phyloP scores from a whole-genome alignment of 306 rosid species.

The Carpinus viminea region DNA sequence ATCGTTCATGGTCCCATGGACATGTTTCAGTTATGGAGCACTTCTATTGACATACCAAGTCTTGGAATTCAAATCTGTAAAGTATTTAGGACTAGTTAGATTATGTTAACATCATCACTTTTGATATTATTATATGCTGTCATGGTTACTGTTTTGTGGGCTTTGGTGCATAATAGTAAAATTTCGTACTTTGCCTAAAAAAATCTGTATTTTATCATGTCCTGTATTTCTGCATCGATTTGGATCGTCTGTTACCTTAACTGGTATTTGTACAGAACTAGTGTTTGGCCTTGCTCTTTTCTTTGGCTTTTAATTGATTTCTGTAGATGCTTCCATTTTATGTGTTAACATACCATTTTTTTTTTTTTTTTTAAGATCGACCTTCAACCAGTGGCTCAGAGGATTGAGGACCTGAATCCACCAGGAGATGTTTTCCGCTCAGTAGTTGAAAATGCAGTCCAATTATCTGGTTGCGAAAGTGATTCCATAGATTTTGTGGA shows the following conservation, averaged over 20 bases:
- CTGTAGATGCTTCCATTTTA: background rate
- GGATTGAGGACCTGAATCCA: slow-evolving; percentile 51
- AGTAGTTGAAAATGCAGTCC: slow-evolving; percentile 68
- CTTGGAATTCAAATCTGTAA: background rate
- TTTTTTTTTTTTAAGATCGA: slow-evolving; percentile 42
- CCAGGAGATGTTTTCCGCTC: slow-evolving; percentile 66
- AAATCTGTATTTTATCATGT: background rate
- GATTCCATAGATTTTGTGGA: slow-evolving; percentile 53
- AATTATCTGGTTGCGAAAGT: slow-evolving; percentile 48
- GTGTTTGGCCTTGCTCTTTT: background rate
- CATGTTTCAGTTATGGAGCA: background rate
- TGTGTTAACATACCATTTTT: background rate
- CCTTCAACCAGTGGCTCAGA: slow-evolving; percentile 55
- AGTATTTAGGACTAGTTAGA: background rate
- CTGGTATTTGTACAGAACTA: background rate
- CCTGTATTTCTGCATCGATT: background rate
- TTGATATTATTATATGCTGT: background rate
- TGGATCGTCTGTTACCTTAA: background rate
- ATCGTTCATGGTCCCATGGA: background rate
- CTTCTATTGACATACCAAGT: background rate
- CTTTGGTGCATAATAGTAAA: background rate
- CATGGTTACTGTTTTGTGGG: background rate
- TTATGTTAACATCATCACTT: background rate
- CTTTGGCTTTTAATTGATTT: background rate
- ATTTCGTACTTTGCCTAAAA: background rate